phyloP scores from a whole-genome alignment of 1,139 yeast genomes.

The Debaryomycetaceae sp. region DNA sequence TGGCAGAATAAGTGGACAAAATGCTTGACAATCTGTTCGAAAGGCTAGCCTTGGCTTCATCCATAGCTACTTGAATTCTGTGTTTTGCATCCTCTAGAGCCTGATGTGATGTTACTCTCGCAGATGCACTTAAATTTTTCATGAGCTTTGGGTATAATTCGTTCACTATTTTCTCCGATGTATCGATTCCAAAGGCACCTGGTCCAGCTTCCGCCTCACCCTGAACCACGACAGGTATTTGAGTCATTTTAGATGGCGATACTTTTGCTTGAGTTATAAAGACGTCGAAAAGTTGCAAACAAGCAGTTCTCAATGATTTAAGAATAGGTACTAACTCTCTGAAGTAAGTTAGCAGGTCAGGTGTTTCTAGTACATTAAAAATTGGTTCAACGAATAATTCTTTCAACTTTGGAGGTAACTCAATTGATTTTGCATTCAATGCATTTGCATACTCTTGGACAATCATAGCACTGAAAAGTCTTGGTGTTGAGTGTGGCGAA shows the following conservation, averaged over 20 bases:
- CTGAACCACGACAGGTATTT: conserved; percentile 82
- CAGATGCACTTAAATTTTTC: conserved; percentile 63
- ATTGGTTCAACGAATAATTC: conserved; percentile 29
- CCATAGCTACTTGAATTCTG: conserved; percentile 62
- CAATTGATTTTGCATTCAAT: conserved; percentile 15
- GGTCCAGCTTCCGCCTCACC: conserved; percentile 96
- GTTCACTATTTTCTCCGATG: conserved; percentile 67
- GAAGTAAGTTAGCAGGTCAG: conserved; percentile 52
- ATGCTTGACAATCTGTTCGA: conserved; percentile 59
- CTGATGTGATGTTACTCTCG: conserved; percentile 68
- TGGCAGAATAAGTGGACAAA: conserved; percentile 72
- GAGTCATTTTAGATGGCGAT: conserved; percentile 74
- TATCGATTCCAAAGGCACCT: conserved; percentile 78
- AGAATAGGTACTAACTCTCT: conserved; percentile 86
- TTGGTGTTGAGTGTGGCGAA: conserved; percentile 77
- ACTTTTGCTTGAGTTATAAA: conserved; percentile 76
- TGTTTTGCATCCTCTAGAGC: conserved; percentile 78
- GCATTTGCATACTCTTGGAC: conserved; percentile 68
- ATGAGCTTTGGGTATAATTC: conserved; percentile 67
- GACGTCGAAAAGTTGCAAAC: conserved; percentile 75
- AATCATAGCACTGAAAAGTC: conserved; percentile 65
- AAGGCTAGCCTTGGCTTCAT: conserved; percentile 60
- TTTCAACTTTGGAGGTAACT: conserved; percentile 14
- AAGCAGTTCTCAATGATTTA: conserved; percentile 81
- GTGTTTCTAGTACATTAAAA: conserved; percentile 36